Evolutionary conservation across 2,329 filamentous ascomycete species (phyloP).

Genomic region (Parastagonospora avenae): DNA sequence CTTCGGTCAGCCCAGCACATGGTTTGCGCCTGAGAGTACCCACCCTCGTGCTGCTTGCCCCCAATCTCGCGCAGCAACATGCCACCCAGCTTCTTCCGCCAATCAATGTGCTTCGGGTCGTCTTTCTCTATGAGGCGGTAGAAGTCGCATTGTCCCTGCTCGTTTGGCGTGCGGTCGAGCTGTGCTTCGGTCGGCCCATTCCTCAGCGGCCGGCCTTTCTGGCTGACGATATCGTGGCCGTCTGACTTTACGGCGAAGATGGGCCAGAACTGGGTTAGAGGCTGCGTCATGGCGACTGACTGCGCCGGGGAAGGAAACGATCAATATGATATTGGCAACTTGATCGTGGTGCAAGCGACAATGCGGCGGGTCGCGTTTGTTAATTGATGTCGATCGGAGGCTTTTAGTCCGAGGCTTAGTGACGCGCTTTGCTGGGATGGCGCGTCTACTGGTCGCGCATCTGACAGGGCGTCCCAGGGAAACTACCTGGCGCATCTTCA

Average conservation of each 20-base stretch:
- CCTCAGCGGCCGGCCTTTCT: constrained; percentile 55
- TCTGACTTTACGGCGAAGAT: constrained; percentile 56
- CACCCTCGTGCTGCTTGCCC: constrained; percentile 40
- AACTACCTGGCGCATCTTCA: not conserved
- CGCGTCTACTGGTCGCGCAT: too few relatives aligned
- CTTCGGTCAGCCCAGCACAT: constrained; percentile 39
- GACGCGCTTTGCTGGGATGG: not conserved
- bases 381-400: not conserved
- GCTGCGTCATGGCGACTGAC: constrained; percentile 35
- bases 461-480: not conserved
- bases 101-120: constrained; percentile 61
- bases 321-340: not conserved
- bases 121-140: constrained; percentile 58
- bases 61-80: constrained; percentile 61
- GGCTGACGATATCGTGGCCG: constrained; percentile 55
- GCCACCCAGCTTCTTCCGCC: constrained; percentile 63
- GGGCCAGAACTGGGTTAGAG: constrained; percentile 54
- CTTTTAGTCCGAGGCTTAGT: not conserved
- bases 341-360: not conserved
- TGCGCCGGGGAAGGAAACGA: not conserved
- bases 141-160: constrained; percentile 60
- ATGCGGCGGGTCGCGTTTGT: not conserved
- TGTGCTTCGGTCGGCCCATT: constrained; percentile 60
- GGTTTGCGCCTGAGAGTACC: not conserved
- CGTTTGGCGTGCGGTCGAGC: constrained; percentile 58